A percentile compares a stretch with the other conserved stretches of the same genome.
These are phyloP conservation scores for Oxyria digyna DNA, from an alignment of 148 eudicot genomes.

Conservation along the genomic window DNA sequence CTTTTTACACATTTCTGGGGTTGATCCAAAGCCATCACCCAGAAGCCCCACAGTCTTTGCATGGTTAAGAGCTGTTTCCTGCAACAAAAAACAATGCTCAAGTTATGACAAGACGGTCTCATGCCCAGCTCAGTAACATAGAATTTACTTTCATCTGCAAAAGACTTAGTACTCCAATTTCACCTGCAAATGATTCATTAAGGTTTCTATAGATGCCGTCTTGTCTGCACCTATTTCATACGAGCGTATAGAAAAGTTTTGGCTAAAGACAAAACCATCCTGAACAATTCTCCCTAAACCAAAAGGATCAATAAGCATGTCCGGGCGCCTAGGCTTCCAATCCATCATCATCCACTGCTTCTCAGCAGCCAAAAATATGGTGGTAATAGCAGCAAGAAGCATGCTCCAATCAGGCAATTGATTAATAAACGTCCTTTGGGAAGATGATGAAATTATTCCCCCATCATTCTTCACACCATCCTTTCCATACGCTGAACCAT, in stretches of 20 bases:
- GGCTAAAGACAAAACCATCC: constrained; percentile 78
- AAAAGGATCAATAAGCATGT: constrained; percentile 68
- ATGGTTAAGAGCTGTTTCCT: constrained; percentile 98
- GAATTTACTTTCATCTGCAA: not conserved
- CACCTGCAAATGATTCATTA: constrained; percentile 99
- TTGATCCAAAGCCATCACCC: constrained; percentile 93
- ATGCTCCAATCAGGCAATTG: constrained; percentile 99
- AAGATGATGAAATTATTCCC: constrained; percentile 35
- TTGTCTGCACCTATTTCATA: constrained; percentile 97
- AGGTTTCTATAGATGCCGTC: constrained; percentile 89
- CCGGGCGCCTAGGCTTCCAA: constrained; percentile 90
- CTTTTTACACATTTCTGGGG: constrained; percentile 89
- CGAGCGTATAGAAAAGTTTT: constrained; percentile 84
- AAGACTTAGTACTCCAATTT: not conserved
- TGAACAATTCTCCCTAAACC: constrained; percentile 79
- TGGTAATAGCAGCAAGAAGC: constrained; percentile 98
- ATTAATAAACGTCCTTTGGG: constrained; percentile 76
- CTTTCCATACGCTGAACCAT: constrained; percentile 37
- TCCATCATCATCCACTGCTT: constrained; percentile 99
- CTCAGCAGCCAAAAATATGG: constrained; percentile 93
- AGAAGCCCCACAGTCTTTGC: constrained; percentile 70
- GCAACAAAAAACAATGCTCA: constrained; percentile 14
- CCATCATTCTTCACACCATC: constrained; percentile 42
- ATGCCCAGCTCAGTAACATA: not conserved
- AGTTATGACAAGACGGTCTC: not conserved